phyloP scores from a whole-genome alignment of 345 rosid species.

The Sapria himalayana region DNA sequence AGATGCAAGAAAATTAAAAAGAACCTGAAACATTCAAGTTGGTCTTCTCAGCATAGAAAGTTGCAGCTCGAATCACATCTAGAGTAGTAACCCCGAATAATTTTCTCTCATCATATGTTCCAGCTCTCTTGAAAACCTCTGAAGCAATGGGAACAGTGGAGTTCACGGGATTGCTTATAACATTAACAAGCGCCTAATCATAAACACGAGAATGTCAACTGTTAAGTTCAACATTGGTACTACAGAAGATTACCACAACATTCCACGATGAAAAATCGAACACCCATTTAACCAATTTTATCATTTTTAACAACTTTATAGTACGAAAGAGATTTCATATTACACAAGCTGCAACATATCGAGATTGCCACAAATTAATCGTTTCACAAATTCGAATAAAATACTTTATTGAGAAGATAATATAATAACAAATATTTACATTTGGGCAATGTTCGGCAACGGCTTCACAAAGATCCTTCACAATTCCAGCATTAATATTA shows the following conservation, averaged over 20 bases:
- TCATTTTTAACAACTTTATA: too few species aligned
- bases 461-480: slow-evolving; percentile 40
- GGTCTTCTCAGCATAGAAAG: slow-evolving; percentile 66
- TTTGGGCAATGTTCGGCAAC: slow-evolving; percentile 67
- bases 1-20: neutral
- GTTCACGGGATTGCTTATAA: slow-evolving; percentile 80
- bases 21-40: slow-evolving; percentile 42
- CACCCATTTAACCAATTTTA: too few species aligned
- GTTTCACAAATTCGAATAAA: too few species aligned
- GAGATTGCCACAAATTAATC: too few species aligned
- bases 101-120: slow-evolving; percentile 44
- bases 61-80: slow-evolving; percentile 66
- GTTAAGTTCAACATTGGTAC: too few species aligned
- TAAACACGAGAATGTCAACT: too few species aligned
- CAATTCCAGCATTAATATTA: slow-evolving; percentile 82
- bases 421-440: slow-evolving; percentile 29
- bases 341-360: too few species aligned
- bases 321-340: too few species aligned
- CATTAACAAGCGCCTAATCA: slow-evolving; percentile 41
- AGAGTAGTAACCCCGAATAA: slow-evolving; percentile 73
- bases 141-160: slow-evolving; percentile 63
- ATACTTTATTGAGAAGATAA: too few species aligned
- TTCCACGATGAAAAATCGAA: too few species aligned
- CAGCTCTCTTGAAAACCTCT: slow-evolving; percentile 64
- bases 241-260: too few species aligned